Evolutionary conservation across 805 yeast genomes (phyloP), one percentile per base, ranked within the genome.

Genomic region (Myxozyma monticola): DNA sequence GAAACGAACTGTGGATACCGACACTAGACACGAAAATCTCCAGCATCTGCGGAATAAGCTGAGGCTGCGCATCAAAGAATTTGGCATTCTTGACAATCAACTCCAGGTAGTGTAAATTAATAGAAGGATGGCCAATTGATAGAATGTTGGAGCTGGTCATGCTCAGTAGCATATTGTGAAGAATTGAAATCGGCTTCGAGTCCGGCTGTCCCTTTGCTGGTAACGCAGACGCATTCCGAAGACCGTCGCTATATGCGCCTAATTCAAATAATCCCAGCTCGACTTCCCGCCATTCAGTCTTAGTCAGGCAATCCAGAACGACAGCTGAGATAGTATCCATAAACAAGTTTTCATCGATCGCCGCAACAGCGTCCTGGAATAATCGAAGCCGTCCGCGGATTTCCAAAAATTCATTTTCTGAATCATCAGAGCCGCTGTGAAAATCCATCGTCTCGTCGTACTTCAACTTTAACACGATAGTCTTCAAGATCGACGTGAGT

Each of bases 221-320:
- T 63, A 60, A 81, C 81, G 88, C 79, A n/a, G 84, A 67, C 59
- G 88, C 88, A 61, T 83, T 85, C 66, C 88, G 80, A 50, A 90
- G 73, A 48, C 86, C 78, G 54, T 91, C 98, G 43, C 89, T 81
- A 58, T 84, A 82, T 58, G 83, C 84, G 45, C 81, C 78, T 63
- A 93, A 76, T 68, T 90, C 95, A 65, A 76, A 89, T 45, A 93
- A 72, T 2, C 96, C 97, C 56, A 93, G 75, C 68, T 93, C 99
- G 34, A 88, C 74, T 24, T 77, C 79, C 65, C 88, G 79, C 98
- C 98, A 90, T 57, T 82, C 47, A 10, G 51, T 46, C 25, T 47
- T 54, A 57, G 62, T 60, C 52, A 77, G 60, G 17, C 77, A 71
- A 59, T 74, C 68, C 61, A 80, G 74, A 44, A 87, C 81, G 40